Evolutionary conservation across 495 filamentous ascomycete species (phyloP), one percentile per base, ranked within the genome.

Genomic region (Cenococcum geophilum): DNA sequence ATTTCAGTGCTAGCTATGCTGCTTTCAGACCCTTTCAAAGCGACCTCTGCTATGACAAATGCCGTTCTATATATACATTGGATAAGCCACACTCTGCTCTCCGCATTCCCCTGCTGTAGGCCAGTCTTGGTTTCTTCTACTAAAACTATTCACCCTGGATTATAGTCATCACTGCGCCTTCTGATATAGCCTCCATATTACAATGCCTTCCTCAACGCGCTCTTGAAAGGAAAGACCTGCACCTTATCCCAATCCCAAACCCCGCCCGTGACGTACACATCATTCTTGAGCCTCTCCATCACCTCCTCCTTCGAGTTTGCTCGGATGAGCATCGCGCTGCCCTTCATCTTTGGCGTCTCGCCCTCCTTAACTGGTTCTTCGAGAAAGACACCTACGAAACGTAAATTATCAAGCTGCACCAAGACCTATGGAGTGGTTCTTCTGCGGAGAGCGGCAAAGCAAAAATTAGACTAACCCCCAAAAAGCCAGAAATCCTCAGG

Each of bases 221-320:
- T 68, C 65, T 73, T 75, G 57, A 75, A 75, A 10, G 71, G 71
- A 18, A 66, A 70, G 23, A 76, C 69, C 43, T 70, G 62, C 42
- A 88, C 86, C 70, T 89, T 91, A 18, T 86, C 82, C 62, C 85
- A 76, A 79, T 96, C 89, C 92, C 92, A 96, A 14, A 97, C 88
- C 0, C 82, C 86, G n/a, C 63, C 72, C 55, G 69, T 74, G 18
- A 76, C 74, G 68, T 96, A 96, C 6, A 90, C 77, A 71, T 97
- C 92, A 12, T 83, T 77, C 71, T 81, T 80, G 50, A 97, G 68
- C 9, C 79, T 66, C 70, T 86, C 77, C 42, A 86, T 68, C 0
- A 89, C 82, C 70, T 87, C 84, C 55, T 91, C 90, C 69, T 82
- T 84, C 16, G 76, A 83, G 54, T 82, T 78, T 4, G 83, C 90